These are phyloP conservation scores for Neurospora sp. DNA, from an alignment of 495 filamentous ascomycete species.

Conservation along the genomic window DNA sequence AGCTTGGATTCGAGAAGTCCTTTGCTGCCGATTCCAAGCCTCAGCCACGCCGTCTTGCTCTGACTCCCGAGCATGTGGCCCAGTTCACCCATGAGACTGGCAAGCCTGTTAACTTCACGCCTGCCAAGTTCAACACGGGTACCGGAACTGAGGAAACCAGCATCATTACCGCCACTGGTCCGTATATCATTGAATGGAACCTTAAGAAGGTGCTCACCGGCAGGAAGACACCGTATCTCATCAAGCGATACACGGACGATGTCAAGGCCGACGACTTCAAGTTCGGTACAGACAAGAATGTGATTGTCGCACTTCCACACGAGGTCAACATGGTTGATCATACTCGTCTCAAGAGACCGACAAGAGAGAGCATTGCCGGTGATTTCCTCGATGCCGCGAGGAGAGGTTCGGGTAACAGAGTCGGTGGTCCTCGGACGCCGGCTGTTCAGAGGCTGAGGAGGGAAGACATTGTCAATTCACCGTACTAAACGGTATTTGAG, in stretches of 20 bases:
- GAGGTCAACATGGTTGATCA: slow-evolving; percentile 96
- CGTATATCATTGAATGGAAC: slow-evolving; percentile 95
- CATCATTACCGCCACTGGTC: slow-evolving; percentile 94
- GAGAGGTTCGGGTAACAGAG: slow-evolving; percentile 35
- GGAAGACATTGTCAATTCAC: slow-evolving; percentile 77
- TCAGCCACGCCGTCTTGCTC: slow-evolving; percentile 78
- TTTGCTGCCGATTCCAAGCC: slow-evolving; percentile 91
- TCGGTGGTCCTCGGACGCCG: slow-evolving; percentile 23
- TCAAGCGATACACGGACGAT: slow-evolving; percentile 91
- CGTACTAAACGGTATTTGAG: slow-evolving; percentile 44
- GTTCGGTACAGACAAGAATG: slow-evolving; percentile 91
- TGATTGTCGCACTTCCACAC: slow-evolving; percentile 92
- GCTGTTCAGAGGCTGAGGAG: slow-evolving; percentile 48
- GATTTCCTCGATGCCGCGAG: slow-evolving; percentile 41
- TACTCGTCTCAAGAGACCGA: slow-evolving; percentile 73
- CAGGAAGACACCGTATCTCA: slow-evolving; percentile 78
- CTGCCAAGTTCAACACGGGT: slow-evolving; percentile 90
- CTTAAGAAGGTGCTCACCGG: slow-evolving; percentile 75
- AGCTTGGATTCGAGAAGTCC: slow-evolving; percentile 89
- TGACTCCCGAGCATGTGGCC: slow-evolving; percentile 83
- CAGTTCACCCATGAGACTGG: slow-evolving; percentile 96
- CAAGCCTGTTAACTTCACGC: slow-evolving; percentile 73
- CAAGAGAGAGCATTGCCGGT: slow-evolving; percentile 74
- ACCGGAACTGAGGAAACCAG: slow-evolving; percentile 69
- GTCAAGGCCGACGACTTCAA: slow-evolving; percentile 99